Conservation (phyloP, 2,329 filamentous ascomycete genomes). For the Arthrobotrys conoides region DNA sequence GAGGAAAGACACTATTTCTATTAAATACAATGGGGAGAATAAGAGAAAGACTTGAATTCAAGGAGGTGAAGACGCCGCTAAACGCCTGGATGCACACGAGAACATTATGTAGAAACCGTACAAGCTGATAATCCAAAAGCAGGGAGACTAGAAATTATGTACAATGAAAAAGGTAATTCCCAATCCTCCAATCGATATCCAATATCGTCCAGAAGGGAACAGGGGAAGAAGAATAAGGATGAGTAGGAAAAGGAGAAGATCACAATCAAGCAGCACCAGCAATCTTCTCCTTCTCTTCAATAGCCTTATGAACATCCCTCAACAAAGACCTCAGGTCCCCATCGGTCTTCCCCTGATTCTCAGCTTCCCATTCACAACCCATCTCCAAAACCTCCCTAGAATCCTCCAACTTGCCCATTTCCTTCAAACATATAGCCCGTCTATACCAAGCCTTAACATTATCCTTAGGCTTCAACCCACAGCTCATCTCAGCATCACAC, state of each 20-base stretch:
- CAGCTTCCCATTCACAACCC: conserved; percentile 83
- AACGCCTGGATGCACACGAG: conserved; percentile 5
- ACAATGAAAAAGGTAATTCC: not conserved
- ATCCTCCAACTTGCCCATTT: conserved; percentile 91
- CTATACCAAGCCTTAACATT: conserved; percentile 98
- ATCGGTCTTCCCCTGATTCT: conserved; percentile 67
- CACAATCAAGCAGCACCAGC: not conserved
- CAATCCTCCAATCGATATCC: not conserved
- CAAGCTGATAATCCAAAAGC: conserved; percentile 5
- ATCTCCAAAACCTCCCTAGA: conserved; percentile 82
- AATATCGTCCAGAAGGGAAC: not conserved
- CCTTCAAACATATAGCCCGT: conserved; percentile 83
- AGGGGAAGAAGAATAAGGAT: not conserved
- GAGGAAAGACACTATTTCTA: not conserved
- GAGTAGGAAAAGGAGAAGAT: not conserved
- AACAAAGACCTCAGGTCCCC: conserved; percentile 75
- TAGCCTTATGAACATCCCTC: conserved; percentile 73
- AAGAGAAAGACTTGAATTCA: not conserved
- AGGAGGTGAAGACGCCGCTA: conserved; percentile 1
- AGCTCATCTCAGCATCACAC: conserved; percentile 88
- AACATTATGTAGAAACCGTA: not conserved
- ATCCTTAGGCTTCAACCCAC: conserved; percentile 86
- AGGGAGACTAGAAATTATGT: not conserved
- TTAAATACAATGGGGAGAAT: not conserved
- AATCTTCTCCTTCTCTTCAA: conserved; percentile 66